phyloP scores from a whole-genome alignment of 2,329 filamentous ascomycete genomes.

The Arachnomyces sp. region DNA sequence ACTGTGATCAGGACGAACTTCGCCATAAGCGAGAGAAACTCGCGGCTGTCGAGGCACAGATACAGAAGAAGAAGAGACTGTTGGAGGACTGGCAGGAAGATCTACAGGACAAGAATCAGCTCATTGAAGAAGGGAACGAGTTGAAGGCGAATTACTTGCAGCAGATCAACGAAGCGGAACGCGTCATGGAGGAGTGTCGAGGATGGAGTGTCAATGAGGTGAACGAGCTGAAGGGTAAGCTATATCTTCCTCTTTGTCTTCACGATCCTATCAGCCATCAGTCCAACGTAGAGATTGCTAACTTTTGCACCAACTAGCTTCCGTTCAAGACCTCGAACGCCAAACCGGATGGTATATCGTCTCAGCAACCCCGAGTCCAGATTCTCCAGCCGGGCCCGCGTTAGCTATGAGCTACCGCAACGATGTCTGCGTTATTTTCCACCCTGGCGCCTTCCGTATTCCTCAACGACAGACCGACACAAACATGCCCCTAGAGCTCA shows the following conservation, averaged over 20 bases:
- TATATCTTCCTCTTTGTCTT: conserved; percentile 1
- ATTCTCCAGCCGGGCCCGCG: conserved; percentile 22
- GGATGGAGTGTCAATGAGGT: conserved; percentile 85
- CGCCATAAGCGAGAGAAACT: conserved; percentile 63
- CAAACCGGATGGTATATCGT: conserved; percentile 39
- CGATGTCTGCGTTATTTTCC: conserved; percentile 35
- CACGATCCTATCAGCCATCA: background rate
- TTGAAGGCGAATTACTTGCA: conserved; percentile 61
- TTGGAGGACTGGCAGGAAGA: conserved; percentile 60
- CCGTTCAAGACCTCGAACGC: conserved; percentile 32
- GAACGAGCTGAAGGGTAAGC: conserved; percentile 62
- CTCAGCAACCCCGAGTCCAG: conserved; percentile 25
- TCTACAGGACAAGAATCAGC: conserved; percentile 56
- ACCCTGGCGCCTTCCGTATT: conserved; percentile 29
- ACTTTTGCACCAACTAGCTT: conserved; percentile 17
- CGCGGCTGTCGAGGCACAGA: conserved; percentile 54
- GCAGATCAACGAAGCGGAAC: conserved; percentile 76
- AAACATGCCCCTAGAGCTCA: conserved; percentile 25
- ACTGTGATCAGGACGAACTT: conserved; percentile 71
- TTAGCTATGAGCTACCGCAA: conserved; percentile 35
- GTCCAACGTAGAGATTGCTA: conserved; percentile 6
- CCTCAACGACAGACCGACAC: conserved; percentile 17
- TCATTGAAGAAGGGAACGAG: conserved; percentile 54
- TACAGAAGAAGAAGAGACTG: conserved; percentile 59
- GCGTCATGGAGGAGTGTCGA: conserved; percentile 74